Conservation (phyloP, 148 eudicot genomes). For the Arctostaphylos glauca region DNA sequence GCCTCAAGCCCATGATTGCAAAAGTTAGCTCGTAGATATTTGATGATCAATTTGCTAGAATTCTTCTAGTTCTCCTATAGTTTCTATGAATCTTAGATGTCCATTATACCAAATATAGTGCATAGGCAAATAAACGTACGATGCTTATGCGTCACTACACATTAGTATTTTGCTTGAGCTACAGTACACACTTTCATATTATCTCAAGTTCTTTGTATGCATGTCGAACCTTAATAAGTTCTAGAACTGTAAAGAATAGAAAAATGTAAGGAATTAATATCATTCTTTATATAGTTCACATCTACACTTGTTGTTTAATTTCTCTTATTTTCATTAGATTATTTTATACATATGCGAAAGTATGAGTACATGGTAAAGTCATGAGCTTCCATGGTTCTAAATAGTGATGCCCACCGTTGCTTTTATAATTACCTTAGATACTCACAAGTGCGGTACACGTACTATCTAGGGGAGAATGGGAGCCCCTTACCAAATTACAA, state of each 20-base stretch:
- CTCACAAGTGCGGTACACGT: not conserved
- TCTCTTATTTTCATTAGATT: not conserved
- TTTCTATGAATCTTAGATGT: too few relatives aligned
- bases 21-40: too few relatives aligned
- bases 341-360: not conserved
- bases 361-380: not conserved
- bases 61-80: too few relatives aligned
- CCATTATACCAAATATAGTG: too few relatives aligned
- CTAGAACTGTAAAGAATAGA: not conserved
- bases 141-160: not conserved
- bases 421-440: not conserved
- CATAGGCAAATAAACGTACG: too few relatives aligned
- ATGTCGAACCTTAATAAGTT: not conserved
- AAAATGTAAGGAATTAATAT: not conserved
- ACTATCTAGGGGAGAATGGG: too few relatives aligned
- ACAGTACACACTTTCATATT: not conserved
- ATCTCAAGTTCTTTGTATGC: not conserved
- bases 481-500: too few relatives aligned
- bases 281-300: not conserved
- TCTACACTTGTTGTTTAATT: not conserved
- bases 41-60: too few relatives aligned
- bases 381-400: not conserved
- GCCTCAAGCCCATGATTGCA: too few relatives aligned
- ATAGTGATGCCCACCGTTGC: not conserved
- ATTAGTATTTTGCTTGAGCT: not conserved